phyloP scores from a whole-genome alignment of 2,329 filamentous ascomycete species.

The Nigrospora sphaerica region DNA sequence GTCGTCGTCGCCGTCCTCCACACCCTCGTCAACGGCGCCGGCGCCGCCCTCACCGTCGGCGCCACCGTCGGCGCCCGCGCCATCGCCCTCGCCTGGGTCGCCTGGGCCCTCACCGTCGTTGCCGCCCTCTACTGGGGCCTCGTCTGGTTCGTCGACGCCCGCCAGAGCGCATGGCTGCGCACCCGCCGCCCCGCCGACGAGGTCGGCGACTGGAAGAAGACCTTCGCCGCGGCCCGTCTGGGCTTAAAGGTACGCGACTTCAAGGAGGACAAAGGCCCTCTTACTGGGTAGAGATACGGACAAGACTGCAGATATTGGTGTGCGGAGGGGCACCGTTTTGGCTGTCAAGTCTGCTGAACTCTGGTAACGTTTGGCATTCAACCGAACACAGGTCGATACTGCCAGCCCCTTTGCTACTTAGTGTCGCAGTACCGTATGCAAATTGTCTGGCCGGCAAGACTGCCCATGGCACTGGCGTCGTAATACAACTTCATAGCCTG shows the following conservation, averaged over 20 bases:
- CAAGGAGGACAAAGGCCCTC: not conserved
- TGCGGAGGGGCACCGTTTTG: too few relatives aligned
- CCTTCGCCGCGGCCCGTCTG: not conserved
- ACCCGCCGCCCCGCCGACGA: not conserved
- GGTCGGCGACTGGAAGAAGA: not conserved
- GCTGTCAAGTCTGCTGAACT: too few relatives aligned
- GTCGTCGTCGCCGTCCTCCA: not conserved
- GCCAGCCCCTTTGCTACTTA: too few relatives aligned
- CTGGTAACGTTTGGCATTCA: too few relatives aligned
- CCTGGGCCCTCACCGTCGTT: not conserved
- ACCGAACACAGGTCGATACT: too few relatives aligned
- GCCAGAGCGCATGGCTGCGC: not conserved
- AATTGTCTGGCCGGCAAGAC: too few relatives aligned
- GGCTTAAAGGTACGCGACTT: not conserved
- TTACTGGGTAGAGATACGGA: too few relatives aligned
- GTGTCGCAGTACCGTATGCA: too few relatives aligned
- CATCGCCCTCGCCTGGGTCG: not conserved
- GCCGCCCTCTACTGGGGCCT: not conserved
- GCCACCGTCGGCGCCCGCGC: not conserved
- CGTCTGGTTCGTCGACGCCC: constrained; percentile 2
- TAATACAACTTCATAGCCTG: too few relatives aligned
- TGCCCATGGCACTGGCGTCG: too few relatives aligned
- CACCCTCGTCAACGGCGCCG: not conserved
- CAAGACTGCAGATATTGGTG: too few relatives aligned
- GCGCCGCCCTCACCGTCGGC: not conserved